Conservation (phyloP, 495 filamentous ascomycete species). For the Daldinia grandis region DNA sequence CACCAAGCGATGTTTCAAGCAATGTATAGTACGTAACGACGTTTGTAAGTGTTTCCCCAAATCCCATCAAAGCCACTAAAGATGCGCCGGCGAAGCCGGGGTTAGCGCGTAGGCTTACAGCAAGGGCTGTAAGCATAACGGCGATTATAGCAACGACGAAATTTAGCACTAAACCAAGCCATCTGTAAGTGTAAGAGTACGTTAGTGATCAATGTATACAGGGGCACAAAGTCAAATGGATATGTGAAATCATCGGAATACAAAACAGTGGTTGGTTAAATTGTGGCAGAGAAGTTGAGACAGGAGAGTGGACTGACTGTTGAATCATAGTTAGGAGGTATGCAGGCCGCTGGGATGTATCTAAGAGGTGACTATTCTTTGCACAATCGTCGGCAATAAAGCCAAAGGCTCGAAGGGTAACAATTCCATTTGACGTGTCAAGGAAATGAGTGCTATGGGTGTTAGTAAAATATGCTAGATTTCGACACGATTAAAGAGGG, state of each 20-base stretch:
- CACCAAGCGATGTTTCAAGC: slow-evolving; percentile 61
- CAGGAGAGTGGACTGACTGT: slow-evolving; percentile 38
- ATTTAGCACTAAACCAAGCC: slow-evolving; percentile 62
- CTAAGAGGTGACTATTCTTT: slow-evolving; percentile 58
- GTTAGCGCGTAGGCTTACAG: slow-evolving; percentile 53
- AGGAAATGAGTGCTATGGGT: slow-evolving; percentile 56
- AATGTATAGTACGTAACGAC: slow-evolving; percentile 44
- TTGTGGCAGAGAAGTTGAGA: not conserved
- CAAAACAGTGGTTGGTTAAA: not conserved
- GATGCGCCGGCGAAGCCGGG: slow-evolving; percentile 66
- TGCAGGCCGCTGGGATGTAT: slow-evolving; percentile 64
- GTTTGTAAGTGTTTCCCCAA: slow-evolving; percentile 24
- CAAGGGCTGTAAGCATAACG: slow-evolving; percentile 57
- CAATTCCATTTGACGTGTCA: slow-evolving; percentile 59
- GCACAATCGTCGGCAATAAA: slow-evolving; percentile 52
- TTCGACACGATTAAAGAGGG: not conserved
- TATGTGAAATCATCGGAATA: not conserved
- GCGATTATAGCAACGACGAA: slow-evolving; percentile 59
- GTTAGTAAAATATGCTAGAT: not conserved
- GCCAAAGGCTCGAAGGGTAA: slow-evolving; percentile 66
- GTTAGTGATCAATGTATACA: not conserved
- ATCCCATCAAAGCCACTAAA: slow-evolving; percentile 40
- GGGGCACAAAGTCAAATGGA: not conserved
- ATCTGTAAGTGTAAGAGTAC: slow-evolving; percentile 33
- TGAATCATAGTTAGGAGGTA: slow-evolving; percentile 68